Base-by-base conservation (phyloP, 202 grass and related monocot genomes). In the Elaeis oleifera region DNA sequence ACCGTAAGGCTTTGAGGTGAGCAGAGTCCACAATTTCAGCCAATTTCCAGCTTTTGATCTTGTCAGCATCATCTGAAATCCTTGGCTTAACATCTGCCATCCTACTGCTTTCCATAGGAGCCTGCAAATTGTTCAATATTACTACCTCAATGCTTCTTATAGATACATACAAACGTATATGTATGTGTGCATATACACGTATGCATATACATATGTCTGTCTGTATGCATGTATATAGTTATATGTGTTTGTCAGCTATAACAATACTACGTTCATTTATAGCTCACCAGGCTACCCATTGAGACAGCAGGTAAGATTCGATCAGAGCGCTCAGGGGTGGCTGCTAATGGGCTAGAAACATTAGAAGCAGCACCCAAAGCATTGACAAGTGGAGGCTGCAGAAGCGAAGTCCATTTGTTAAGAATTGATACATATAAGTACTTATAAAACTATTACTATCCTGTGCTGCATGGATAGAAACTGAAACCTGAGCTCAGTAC, bases 31-130 rank as follows among this genome's bases (percentile, higher is more conserved):
- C 71, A 48, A 99, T 83, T 49, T 99, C 88, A 22, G 89, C 62
- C 73, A 85, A 82, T 71, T 99, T 94, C 88, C 89, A 99, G n/a
- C 59, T 80, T 68, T 89, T 90, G 23, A 54, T 63, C 85, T 90
- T 99, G 76, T 94, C 88, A 48, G 85, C 72, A 51, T 99, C 88
- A 31, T 99, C 82, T 49, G 76, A 73, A 84, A 99, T 87, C 79
- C 85, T 94, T 27, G 95, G 89, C 69, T 95, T 90, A 57, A 87
- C 72, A 63, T 99, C 92, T 1, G 59, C 83, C 24, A 70, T 85
- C 74, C 80, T 83, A 60, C 71, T 91, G 66, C 71, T 61, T 51
- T 95, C 83, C 83, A 95, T 89, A 64, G 90, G 58, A 49, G 85
- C 77, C 90, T 95, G 78, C 32, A 11, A 79, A 60, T 77, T 68